These are phyloP conservation scores for Nepenthes mirabilis DNA, from an alignment of 148 eudicot species.

Conservation along the genomic window DNA sequence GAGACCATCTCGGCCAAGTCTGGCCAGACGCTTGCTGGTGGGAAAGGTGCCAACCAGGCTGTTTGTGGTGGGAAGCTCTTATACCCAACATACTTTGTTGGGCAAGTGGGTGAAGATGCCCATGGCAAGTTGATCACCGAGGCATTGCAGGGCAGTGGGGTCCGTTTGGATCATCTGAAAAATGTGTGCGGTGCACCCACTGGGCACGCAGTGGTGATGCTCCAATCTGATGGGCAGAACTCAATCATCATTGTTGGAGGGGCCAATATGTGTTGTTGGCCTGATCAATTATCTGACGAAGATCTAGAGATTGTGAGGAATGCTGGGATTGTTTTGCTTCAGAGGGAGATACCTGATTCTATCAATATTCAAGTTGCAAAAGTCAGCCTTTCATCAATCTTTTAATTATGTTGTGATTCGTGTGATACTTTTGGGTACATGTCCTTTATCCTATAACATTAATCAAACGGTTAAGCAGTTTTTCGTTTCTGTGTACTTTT, in stretches of 20 bases:
- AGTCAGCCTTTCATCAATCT: slow-evolving; percentile 23
- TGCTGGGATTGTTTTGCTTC: slow-evolving; percentile 95
- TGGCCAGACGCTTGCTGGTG: slow-evolving; percentile 84
- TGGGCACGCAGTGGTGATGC: slow-evolving; percentile 97
- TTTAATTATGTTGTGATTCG: not conserved
- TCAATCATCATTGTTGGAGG: slow-evolving; percentile 90
- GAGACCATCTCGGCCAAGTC: too few relatives aligned
- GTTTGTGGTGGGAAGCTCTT: slow-evolving; percentile 59
- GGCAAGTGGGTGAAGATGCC: slow-evolving; percentile 82
- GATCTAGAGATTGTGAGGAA: slow-evolving; percentile 48
- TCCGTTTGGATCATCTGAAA: slow-evolving; percentile 34
- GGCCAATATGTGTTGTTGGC: slow-evolving; percentile 76
- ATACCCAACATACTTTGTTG: slow-evolving; percentile 75
- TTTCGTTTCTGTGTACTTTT: too few relatives aligned
- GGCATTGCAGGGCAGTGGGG: slow-evolving; percentile 68
- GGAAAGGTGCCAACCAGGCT: slow-evolving; percentile 94
- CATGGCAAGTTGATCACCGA: slow-evolving; percentile 62
- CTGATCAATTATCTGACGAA: slow-evolving; percentile 25
- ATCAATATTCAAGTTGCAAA: slow-evolving; percentile 87
- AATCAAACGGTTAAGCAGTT: too few relatives aligned
- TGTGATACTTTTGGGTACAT: slow-evolving; percentile 2
- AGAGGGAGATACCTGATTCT: slow-evolving; percentile 91
- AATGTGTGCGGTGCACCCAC: slow-evolving; percentile 58
- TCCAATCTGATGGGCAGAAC: slow-evolving; percentile 73
- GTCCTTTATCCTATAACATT: too few relatives aligned